Percentiles rank a stretch among this genome's conserved stretches.
Conservation (phyloP, 192 early-diverging fungal species). For the Entomortierella beljakovae region DNA sequence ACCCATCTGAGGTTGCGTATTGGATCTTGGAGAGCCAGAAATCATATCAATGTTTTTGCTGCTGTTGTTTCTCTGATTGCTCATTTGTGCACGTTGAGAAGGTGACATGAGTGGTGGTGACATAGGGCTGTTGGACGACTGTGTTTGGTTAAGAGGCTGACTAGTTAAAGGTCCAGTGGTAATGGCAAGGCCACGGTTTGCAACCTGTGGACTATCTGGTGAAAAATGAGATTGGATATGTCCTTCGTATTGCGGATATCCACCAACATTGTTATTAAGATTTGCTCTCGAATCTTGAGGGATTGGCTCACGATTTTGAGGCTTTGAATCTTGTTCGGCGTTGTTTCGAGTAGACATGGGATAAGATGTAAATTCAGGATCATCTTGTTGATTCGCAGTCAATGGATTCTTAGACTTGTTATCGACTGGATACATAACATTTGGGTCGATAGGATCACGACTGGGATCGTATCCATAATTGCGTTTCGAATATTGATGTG, state of each 20-base stretch:
- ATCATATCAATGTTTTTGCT: not conserved
- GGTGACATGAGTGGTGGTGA: conserved; percentile 12
- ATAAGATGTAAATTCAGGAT: conserved; percentile 10
- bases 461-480: conserved; percentile 21
- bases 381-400: not conserved
- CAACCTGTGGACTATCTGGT: conserved; percentile 9
- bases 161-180: not conserved
- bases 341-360: too few species aligned
- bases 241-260: conserved; percentile 21
- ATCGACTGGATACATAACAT: conserved; percentile 30
- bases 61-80: conserved; percentile 1
- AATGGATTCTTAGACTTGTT: conserved; percentile 20
- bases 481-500: conserved; percentile 14
- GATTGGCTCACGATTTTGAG: too few species aligned
- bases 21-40: conserved; percentile 14
- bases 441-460: conserved; percentile 47
- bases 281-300: too few species aligned
- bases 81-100: conserved; percentile 19
- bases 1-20: not conserved
- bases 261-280: too few species aligned
- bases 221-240: conserved; percentile 38
- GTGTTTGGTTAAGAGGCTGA: conserved; percentile 9
- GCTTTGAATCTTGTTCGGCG: too few species aligned
- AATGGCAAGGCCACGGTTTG: not conserved
- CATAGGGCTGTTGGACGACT: not conserved